Evolutionary conservation across 2,329 filamentous ascomycete species (phyloP).

Genomic region (Tolypocladium amazonense): DNA sequence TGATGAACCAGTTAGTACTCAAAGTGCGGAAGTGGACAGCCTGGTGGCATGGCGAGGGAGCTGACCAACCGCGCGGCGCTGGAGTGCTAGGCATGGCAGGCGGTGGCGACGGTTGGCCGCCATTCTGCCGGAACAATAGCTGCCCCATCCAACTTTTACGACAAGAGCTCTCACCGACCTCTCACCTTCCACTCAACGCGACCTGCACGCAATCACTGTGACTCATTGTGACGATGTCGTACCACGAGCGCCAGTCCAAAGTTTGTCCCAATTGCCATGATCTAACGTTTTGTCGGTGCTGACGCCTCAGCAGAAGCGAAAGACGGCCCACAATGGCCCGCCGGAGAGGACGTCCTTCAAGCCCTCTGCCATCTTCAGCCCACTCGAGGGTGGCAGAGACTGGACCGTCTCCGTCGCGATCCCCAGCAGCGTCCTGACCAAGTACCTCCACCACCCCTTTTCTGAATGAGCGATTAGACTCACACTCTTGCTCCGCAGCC

Average conservation of each 20-base stretch:
- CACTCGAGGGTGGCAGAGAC: constrained; percentile 48
- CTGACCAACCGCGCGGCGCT: constrained; percentile 10
- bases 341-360: constrained; percentile 41
- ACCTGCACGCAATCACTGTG: neutral
- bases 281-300: neutral
- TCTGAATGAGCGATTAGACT: neutral
- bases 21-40: neutral
- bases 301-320: constrained; percentile 33
- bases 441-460: constrained; percentile 34
- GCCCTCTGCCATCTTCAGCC: constrained; percentile 58
- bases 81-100: constrained; percentile 8
- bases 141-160: constrained; percentile 4
- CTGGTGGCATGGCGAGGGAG: neutral
- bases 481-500: constrained; percentile 31
- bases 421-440: constrained; percentile 66
- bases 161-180: neutral
- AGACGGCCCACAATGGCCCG: constrained; percentile 29
- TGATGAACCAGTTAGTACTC: neutral
- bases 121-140: constrained; percentile 16
- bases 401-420: constrained; percentile 72
- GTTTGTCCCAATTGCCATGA: constrained; percentile 5
- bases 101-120: neutral
- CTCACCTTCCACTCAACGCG: neutral
- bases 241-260: constrained; percentile 20
- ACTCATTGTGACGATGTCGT: constrained; percentile 17